Evolutionary conservation across 192 early-diverging fungal species (phyloP).

Genomic region (Mortierella claussenii): DNA sequence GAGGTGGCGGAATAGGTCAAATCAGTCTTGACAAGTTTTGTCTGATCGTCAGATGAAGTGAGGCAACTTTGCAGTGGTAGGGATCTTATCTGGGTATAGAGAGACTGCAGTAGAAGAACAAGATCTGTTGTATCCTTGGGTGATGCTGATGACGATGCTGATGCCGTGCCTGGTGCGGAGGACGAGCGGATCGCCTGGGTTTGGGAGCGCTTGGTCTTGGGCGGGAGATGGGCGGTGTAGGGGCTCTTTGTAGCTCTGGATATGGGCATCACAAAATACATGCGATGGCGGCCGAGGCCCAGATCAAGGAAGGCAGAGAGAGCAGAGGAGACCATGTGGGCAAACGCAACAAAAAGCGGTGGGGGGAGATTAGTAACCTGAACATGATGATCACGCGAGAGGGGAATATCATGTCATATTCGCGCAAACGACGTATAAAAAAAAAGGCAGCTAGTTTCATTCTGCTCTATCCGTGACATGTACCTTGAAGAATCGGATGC

Average conservation of each 20-base stretch:
- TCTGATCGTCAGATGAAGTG: constrained; percentile 36
- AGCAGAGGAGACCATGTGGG: too few relatives aligned
- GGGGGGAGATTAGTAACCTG: constrained; percentile 6
- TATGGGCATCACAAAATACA: not conserved
- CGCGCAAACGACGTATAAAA: too few relatives aligned
- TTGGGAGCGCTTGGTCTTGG: constrained; percentile 24
- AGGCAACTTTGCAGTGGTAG: constrained; percentile 52
- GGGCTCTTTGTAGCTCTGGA: constrained; percentile 15
- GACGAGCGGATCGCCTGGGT: constrained; percentile 8
- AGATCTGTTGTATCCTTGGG: constrained; percentile 50
- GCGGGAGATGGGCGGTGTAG: constrained; percentile 11
- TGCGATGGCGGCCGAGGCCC: too few relatives aligned
- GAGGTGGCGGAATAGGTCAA: constrained; percentile 46
- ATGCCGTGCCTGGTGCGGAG: not conserved
- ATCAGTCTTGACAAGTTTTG: constrained; percentile 27
- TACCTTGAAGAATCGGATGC: constrained; percentile 23
- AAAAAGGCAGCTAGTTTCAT: not conserved
- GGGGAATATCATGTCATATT: not conserved
- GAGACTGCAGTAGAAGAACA: constrained; percentile 52
- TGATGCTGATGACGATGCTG: constrained; percentile 3
- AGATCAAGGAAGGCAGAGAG: too few relatives aligned
- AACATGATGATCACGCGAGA: constrained; percentile 3
- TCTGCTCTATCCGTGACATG: not conserved
- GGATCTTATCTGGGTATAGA: constrained; percentile 53
- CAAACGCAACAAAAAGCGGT: not conserved